Evolutionary conservation across 805 yeast genomes (phyloP).

Genomic region (Sugiyamaella smithiae): DNA sequence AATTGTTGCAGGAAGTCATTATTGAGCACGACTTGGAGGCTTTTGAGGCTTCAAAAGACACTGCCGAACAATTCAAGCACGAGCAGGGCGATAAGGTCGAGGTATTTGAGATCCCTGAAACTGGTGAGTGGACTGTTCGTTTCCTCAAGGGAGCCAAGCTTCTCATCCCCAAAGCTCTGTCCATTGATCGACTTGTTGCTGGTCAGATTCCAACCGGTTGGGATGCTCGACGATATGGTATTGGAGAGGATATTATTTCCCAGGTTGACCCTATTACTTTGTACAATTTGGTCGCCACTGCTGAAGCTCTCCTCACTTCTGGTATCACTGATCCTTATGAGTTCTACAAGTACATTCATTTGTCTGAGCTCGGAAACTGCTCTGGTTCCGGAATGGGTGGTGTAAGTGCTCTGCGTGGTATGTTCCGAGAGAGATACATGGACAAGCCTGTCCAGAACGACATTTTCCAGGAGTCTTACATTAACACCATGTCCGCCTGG

Average conservation of each 20-base stretch:
- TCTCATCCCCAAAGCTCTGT: slow-evolving; percentile 83
- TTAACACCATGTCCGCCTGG: slow-evolving; percentile 99
- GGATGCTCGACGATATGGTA: slow-evolving; percentile 94
- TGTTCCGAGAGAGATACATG: slow-evolving; percentile 92
- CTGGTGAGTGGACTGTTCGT: slow-evolving; percentile 89
- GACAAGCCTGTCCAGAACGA: slow-evolving; percentile 97
- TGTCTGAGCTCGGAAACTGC: slow-evolving; percentile 98
- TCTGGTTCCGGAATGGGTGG: slow-evolving; percentile 99
- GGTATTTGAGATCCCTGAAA: slow-evolving; percentile 79
- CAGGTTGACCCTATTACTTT: slow-evolving; percentile 97
- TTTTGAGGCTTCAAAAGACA: slow-evolving; percentile 90
- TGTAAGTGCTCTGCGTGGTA: slow-evolving; percentile 92
- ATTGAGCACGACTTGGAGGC: slow-evolving; percentile 96
- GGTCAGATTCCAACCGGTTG: slow-evolving; percentile 99
- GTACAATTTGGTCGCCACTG: slow-evolving; percentile 88
- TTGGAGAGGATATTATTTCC: slow-evolving; percentile 82
- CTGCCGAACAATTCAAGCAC: slow-evolving; percentile 89
- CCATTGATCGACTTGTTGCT: slow-evolving; percentile 57
- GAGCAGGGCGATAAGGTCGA: slow-evolving; percentile 95
- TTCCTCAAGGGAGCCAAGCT: slow-evolving; percentile 91
- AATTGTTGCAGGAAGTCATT: slow-evolving; percentile 90
- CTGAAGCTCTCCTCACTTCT: slow-evolving; percentile 87
- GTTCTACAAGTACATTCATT: slow-evolving; percentile 96
- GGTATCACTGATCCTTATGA: slow-evolving; percentile 99
- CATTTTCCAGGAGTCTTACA: slow-evolving; percentile 95